Evolutionary conservation across 1,284 basidiomycete species (phyloP).

Genomic region (Quambalaria eucalypti): DNA sequence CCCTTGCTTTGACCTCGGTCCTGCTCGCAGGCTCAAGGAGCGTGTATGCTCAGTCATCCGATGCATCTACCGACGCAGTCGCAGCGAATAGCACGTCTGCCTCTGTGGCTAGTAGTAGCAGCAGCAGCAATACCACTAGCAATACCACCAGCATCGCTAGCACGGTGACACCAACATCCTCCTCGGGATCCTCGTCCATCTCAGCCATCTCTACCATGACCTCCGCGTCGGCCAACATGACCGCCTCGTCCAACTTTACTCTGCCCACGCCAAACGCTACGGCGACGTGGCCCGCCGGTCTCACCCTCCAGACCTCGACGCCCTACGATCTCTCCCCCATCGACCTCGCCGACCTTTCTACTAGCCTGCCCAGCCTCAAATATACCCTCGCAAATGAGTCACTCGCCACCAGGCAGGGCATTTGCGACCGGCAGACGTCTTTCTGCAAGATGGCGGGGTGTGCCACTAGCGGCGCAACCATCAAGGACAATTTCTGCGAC

Average conservation of each 20-base stretch:
- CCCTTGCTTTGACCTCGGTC: too few species aligned
- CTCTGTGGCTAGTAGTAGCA: too few species aligned
- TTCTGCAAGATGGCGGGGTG: constrained; percentile 38
- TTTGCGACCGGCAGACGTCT: constrained; percentile 32
- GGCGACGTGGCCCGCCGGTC: constrained; percentile 10
- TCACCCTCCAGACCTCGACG: constrained; percentile 13
- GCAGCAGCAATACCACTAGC: too few species aligned
- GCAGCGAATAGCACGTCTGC: too few species aligned
- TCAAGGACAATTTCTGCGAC: constrained; percentile 40
- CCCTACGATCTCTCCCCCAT: constrained; percentile 24
- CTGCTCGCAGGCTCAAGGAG: too few species aligned
- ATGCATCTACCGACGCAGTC: too few species aligned
- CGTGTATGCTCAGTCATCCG: too few species aligned
- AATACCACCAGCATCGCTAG: too few species aligned
- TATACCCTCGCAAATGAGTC: constrained; percentile 15
- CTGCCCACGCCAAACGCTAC: constrained; percentile 21
- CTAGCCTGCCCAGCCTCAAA: constrained; percentile 9
- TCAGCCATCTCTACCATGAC: neutral
- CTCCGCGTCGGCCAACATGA: constrained; percentile 4
- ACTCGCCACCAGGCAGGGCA: constrained; percentile 1
- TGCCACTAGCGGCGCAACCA: constrained; percentile 5
- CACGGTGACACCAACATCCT: neutral
- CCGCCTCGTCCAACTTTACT: constrained; percentile 31
- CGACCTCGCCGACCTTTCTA: constrained; percentile 11
- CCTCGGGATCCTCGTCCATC: neutral